These are phyloP conservation scores for Ophiostoma fasciatum DNA, from an alignment of 2,329 filamentous ascomycete species.

Conservation along the genomic window DNA sequence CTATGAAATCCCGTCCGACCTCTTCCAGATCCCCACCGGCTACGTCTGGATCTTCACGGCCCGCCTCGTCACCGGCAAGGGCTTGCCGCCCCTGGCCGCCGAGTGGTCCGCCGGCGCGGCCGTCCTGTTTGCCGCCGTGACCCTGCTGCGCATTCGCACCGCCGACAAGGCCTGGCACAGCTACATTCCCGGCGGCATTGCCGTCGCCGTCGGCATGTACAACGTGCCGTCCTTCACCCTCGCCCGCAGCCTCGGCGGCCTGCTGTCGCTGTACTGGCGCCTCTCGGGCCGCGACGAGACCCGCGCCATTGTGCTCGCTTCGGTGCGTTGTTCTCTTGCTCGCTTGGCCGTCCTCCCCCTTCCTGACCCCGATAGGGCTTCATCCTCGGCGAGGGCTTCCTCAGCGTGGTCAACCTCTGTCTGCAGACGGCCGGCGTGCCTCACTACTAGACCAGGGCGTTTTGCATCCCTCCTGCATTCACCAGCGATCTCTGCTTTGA, in stretches of 20 bases:
- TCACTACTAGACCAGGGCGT: conserved; percentile 5
- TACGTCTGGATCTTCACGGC: conserved; percentile 98
- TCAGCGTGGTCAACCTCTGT: conserved; percentile 80
- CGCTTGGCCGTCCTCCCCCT: no score
- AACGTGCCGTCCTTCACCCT: conserved; percentile 94
- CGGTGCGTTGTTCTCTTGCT: conserved; percentile 25
- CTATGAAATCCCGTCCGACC: conserved; percentile 72
- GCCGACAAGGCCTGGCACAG: conserved; percentile 49
- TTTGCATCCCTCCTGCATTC: neutral
- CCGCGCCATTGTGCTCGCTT: conserved; percentile 75
- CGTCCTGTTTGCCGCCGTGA: conserved; percentile 55
- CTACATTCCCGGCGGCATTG: conserved; percentile 81
- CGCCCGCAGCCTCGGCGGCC: conserved; percentile 68
- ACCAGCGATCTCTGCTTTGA: no score
- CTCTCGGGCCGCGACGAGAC: conserved; percentile 44
- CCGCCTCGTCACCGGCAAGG: conserved; percentile 78
- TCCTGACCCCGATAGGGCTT: conserved; percentile 63
- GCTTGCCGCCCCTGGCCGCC: conserved; percentile 68
- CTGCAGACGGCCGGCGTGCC: conserved; percentile 49
- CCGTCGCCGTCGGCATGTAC: conserved; percentile 94
- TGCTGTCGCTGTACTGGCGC: conserved; percentile 63
- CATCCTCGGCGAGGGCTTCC: conserved; percentile 80
- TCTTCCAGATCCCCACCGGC: conserved; percentile 88
- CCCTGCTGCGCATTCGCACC: conserved; percentile 49
- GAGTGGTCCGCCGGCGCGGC: conserved; percentile 69